Conservation (phyloP, 176 grass and related monocot genomes). For the Carex kokanica region DNA sequence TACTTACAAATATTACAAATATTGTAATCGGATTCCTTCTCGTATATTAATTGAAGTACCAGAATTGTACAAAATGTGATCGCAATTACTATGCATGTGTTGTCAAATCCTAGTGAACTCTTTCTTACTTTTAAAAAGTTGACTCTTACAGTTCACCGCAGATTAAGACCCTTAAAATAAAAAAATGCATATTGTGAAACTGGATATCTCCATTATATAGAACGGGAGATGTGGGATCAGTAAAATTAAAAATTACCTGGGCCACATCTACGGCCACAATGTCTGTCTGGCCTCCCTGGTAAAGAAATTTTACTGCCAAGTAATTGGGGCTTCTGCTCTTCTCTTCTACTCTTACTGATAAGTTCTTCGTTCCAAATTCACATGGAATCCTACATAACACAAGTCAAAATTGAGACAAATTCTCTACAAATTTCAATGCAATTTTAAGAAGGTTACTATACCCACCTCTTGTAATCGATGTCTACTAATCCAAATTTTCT, state of each 20-base stretch:
- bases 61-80: not conserved
- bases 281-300: slow-evolving; percentile 94
- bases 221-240: not conserved
- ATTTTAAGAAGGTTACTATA: not conserved
- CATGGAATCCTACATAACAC: slow-evolving; percentile 56
- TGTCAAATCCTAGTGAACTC: not conserved
- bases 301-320: slow-evolving; percentile 67
- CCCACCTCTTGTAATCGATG: slow-evolving; percentile 83
- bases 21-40: too few relatives aligned
- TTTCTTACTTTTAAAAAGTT: too few relatives aligned
- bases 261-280: slow-evolving; percentile 91
- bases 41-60: not conserved
- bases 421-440: slow-evolving; percentile 15
- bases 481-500: slow-evolving; percentile 36
- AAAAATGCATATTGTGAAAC: not conserved
- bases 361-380: slow-evolving; percentile 57
- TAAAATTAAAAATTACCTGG: slow-evolving; percentile 35
- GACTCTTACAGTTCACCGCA: too few relatives aligned
- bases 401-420: slow-evolving; percentile 14
- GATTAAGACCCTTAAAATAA: not conserved
- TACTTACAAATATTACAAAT: too few relatives aligned
- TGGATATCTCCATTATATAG: not conserved
- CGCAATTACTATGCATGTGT: not conserved
- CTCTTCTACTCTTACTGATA: slow-evolving; percentile 66
- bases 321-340: slow-evolving; percentile 39